These are phyloP conservation scores for Verticillium albo-atrum DNA, from an alignment of 2,329 filamentous ascomycete species.

Conservation along the genomic window DNA sequence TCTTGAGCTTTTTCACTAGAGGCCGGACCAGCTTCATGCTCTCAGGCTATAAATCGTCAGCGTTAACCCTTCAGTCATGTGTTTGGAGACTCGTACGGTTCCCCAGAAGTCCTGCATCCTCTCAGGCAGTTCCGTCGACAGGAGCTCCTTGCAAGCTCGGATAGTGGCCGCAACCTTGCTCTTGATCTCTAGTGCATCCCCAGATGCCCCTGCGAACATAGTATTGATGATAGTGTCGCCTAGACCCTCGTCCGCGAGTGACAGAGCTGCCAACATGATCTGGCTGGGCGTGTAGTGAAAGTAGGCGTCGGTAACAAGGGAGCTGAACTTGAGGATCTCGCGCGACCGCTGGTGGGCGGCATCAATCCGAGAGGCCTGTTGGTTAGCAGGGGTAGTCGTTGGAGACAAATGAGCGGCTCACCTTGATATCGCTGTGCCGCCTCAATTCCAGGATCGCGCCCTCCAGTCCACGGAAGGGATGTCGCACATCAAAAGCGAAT, in stretches of 20 bases:
- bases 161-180: conserved; percentile 48
- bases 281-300: conserved; percentile 94
- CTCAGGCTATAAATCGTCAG: conserved; percentile 36
- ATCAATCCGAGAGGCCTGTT: conserved; percentile 36
- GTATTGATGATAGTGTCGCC: conserved; percentile 42
- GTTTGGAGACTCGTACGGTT: conserved; percentile 32
- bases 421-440: conserved; percentile 59
- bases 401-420: conserved; percentile 17
- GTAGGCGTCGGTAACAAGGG: conserved; percentile 89
- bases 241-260: conserved; percentile 67
- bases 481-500: conserved; percentile 89
- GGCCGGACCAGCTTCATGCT: conserved; percentile 47
- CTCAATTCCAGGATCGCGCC: conserved; percentile 81
- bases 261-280: conserved; percentile 80
- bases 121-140: conserved; percentile 54
- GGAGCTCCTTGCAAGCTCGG: conserved; percentile 46
- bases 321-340: conserved; percentile 71
- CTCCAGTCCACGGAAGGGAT: conserved; percentile 84
- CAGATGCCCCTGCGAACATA: conserved; percentile 19
- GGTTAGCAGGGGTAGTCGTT: not conserved
- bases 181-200: conserved; percentile 18
- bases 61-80: not conserved
- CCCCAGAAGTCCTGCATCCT: conserved; percentile 50
- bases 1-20: conserved; percentile 64
- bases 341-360: conserved; percentile 70